Evolutionary conservation across 345 rosid genomes (phyloP).

Genomic region (Arabidopsis suecica): DNA sequence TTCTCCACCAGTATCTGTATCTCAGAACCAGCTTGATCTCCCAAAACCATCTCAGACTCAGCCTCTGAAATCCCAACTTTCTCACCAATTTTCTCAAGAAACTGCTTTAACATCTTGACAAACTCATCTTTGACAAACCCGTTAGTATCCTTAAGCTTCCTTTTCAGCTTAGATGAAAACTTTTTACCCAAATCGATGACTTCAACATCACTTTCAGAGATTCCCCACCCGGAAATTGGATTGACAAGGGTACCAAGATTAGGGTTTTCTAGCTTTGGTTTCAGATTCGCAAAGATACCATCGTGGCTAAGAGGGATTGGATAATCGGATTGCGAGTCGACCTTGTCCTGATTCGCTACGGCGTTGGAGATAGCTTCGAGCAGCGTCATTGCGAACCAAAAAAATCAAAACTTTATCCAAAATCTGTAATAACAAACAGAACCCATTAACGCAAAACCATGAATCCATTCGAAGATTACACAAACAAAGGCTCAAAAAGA

Average conservation of each 20-base stretch:
- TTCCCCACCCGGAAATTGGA: slow-evolving; percentile 65
- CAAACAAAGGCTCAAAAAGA: background rate
- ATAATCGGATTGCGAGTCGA: slow-evolving; percentile 50
- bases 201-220: slow-evolving; percentile 57
- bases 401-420: slow-evolving; percentile 22
- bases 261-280: slow-evolving; percentile 59
- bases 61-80: slow-evolving; percentile 46
- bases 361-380: slow-evolving; percentile 72
- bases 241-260: slow-evolving; percentile 55
- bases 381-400: slow-evolving; percentile 55
- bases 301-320: slow-evolving; percentile 67
- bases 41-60: slow-evolving; percentile 11
- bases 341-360: slow-evolving; percentile 42
- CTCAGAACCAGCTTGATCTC: too few relatives aligned
- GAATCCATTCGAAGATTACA: background rate
- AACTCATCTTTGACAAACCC: slow-evolving; percentile 57
- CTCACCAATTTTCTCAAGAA: slow-evolving; percentile 60
- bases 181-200: slow-evolving; percentile 54
- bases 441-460: slow-evolving; percentile 25
- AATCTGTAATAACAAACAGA: slow-evolving; percentile 40
- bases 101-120: slow-evolving; percentile 52
- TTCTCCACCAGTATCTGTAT: too few relatives aligned
- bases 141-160: slow-evolving; percentile 64
- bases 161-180: slow-evolving; percentile 59
- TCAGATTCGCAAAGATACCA: slow-evolving; percentile 57